Conservation (phyloP, 148 eudicot genomes). For the Fagopyrum tataricum region DNA sequence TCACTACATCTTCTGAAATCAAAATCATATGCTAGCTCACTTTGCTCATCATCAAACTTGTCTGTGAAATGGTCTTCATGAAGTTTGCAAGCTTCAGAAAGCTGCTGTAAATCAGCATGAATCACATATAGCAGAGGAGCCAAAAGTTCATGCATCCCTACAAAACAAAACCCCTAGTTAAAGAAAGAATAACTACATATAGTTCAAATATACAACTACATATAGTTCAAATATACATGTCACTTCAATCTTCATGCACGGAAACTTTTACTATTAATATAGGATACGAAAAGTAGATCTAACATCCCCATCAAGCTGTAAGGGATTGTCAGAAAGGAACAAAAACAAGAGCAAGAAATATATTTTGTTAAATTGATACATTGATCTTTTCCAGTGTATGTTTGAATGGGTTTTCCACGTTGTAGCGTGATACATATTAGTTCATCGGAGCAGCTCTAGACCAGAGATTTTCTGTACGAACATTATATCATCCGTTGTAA, state of each 20-base stretch:
- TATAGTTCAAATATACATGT: constrained; percentile 62
- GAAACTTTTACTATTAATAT: background rate
- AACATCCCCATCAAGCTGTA: too few species aligned
- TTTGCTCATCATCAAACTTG: constrained; percentile 80
- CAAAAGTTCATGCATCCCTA: constrained; percentile 98
- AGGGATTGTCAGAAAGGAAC: too few species aligned
- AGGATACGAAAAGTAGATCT: background rate
- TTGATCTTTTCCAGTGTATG: too few species aligned
- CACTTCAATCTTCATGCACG: constrained; percentile 75
- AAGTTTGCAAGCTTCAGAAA: constrained; percentile 55
- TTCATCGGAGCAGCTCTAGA: too few species aligned
- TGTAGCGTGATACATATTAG: too few species aligned
- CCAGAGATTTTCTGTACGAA: too few species aligned
- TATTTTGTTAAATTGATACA: too few species aligned
- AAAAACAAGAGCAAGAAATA: too few species aligned
- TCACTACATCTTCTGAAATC: constrained; percentile 53
- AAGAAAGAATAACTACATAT: background rate
- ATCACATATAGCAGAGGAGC: constrained; percentile 86
- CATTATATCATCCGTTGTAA: too few species aligned
- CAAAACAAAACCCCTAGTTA: constrained; percentile 25
- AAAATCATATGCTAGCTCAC: constrained; percentile 49
- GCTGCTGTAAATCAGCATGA: constrained; percentile 74
- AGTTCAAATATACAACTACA: background rate
- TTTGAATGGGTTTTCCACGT: too few species aligned
- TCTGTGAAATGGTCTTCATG: constrained; percentile 83